These are phyloP conservation scores for Oxyria digyna DNA, from an alignment of 148 eudicot genomes.

Conservation along the genomic window DNA sequence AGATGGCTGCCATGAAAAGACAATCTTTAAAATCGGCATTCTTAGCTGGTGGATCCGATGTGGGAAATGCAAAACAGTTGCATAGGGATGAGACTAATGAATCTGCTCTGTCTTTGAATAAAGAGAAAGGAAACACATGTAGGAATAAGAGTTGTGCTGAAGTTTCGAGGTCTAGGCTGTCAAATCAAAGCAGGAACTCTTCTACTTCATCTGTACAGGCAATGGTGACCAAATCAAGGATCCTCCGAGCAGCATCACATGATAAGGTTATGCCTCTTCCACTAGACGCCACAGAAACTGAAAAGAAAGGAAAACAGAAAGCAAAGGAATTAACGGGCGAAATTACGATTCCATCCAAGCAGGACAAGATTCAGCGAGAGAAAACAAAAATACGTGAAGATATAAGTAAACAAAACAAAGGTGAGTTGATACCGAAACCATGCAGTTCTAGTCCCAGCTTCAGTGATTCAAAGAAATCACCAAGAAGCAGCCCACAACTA, in stretches of 20 bases:
- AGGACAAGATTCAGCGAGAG: constrained; percentile 3
- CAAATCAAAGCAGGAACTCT: constrained; percentile 14
- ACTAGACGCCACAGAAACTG: constrained; percentile 13
- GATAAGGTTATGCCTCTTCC: constrained; percentile 28
- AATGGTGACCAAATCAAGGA: constrained; percentile 11
- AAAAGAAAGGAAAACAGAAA: constrained; percentile 22
- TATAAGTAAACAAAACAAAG: constrained; percentile 11
- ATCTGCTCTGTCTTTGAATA: constrained; percentile 16
- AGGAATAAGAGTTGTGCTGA: constrained; percentile 27
- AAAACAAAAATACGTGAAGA: neutral
- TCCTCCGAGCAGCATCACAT: constrained; percentile 17
- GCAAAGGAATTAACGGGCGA: constrained; percentile 22
- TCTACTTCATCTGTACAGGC: constrained; percentile 9
- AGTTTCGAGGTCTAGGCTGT: constrained; percentile 11
- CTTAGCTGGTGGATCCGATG: constrained; percentile 32
- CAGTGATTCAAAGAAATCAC: constrained; percentile 15
- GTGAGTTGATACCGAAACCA: constrained; percentile 11
- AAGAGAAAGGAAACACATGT: constrained; percentile 25
- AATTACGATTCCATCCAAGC: constrained; percentile 21
- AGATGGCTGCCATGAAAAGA: constrained; percentile 73
- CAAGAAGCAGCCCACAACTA: constrained; percentile 17
- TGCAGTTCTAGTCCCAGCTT: constrained; percentile 12
- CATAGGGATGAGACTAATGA: constrained; percentile 26
- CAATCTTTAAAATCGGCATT: constrained; percentile 30
- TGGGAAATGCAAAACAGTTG: constrained; percentile 25